Conservation (phyloP, 78 protist species). For the Dictyostelium citrinum region DNA sequence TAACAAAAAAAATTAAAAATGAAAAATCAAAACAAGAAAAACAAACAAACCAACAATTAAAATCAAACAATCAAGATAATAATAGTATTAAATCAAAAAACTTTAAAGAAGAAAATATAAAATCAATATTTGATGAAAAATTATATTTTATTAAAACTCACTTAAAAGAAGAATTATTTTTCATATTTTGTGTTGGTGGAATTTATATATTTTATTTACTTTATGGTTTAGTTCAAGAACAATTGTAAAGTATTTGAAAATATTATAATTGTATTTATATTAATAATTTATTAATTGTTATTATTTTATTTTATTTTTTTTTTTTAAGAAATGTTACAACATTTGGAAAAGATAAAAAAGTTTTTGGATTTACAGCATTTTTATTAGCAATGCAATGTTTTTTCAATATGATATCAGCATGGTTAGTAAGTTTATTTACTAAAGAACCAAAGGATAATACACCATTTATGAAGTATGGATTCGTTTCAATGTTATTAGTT, state of each 20-base stretch:
- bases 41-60: not conserved
- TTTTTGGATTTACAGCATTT: conserved; percentile 53
- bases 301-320: not conserved
- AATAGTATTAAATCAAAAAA: not conserved
- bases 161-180: conserved; percentile 5
- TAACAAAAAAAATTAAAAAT: not conserved
- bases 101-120: not conserved
- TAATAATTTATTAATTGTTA: not conserved
- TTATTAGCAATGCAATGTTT: conserved; percentile 31
- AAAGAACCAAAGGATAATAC: conserved; percentile 19
- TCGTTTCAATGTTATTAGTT: conserved; percentile 21
- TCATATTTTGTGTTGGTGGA: conserved; percentile 52
- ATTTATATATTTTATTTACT: conserved; percentile 60
- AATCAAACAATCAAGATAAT: not conserved
- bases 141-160: not conserved
- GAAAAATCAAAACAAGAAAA: not conserved
- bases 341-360: conserved; percentile 9
- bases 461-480: conserved; percentile 34
- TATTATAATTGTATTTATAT: too few species aligned
- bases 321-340: not conserved
- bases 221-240: conserved; percentile 51
- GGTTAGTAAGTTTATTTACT: not conserved
- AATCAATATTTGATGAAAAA: not conserved
- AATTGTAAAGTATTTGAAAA: too few species aligned
- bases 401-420: conserved; percentile 44